Evolutionary conservation across 2,329 filamentous ascomycete species (phyloP), one percentile per base, ranked within the genome.

Genomic region (Fusarium dimerum): DNA sequence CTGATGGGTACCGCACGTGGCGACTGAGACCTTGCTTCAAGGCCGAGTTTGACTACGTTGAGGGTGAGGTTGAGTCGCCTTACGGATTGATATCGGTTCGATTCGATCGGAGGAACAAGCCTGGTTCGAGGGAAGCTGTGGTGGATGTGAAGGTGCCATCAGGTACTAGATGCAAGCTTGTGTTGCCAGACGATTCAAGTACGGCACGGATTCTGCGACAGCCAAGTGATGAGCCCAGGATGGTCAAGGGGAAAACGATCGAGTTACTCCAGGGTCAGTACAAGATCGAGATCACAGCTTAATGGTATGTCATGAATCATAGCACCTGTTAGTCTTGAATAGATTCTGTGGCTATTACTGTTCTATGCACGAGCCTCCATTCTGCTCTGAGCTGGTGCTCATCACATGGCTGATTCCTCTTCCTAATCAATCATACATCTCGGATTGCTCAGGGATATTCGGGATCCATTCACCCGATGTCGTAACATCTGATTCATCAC

Each of bases 1-100:
- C 62, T 0, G 67, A 74, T 29, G 74, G 71, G 5, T 78, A 76
- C 51, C 66, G 65, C 38, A 71, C 68, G 1, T 78, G 72, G 62
- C 69, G 57, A 30, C 55, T 78, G 8, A 66, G 66, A 49, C 73
- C 74, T 3, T 71, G 72, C 15, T 64, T 74, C 48, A 66, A 65
- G 17, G 64, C 67, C 0, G 75, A 78, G 57, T 78, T 78, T 53
- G 58, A 66, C 9, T 51, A 60, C 18, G 71, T 76, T 0, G 61
- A 70, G 49, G 73, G 73, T 2, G 66, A 59, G 11, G 61, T 76
- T 8, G 68, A 74, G 17, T 74, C 67, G 43, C 73, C 73, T 1
- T 75, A 74, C 57, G 73, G 59, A 6, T 54, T 58, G 42, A 74
- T 75, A 40, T 54, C 48, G 15, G 54, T 66, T 29, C 45, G 46